phyloP scores from a whole-genome alignment of 441 rosid species.

The Populus hybrid region DNA sequence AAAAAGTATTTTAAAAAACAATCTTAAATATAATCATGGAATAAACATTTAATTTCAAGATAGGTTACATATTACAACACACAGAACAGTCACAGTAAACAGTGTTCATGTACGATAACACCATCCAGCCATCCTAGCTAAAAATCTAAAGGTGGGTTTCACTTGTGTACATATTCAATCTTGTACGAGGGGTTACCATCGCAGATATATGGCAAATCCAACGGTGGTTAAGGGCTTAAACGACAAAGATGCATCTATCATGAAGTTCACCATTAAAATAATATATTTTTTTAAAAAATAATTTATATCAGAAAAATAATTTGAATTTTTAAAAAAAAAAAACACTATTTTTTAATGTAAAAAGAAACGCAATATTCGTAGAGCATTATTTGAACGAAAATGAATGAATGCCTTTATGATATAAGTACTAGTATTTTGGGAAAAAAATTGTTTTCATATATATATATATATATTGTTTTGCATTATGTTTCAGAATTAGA shows the following conservation, averaged over 20 bases:
- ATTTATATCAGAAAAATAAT: no score
- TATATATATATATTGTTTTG: no score
- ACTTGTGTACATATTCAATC: not conserved
- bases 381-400: not conserved
- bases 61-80: conserved; percentile 12
- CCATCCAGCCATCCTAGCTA: conserved; percentile 27
- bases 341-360: no score
- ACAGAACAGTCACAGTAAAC: conserved; percentile 7
- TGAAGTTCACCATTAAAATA: not conserved
- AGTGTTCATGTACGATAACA: conserved; percentile 29
- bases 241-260: not conserved
- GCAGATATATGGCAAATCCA: conserved; percentile 12
- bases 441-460: not conserved
- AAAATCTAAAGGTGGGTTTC: conserved; percentile 24
- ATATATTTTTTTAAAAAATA: no score
- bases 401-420: not conserved
- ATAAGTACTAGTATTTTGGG: not conserved
- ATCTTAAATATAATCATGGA: no score
- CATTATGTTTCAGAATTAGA: no score
- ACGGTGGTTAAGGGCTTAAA: conserved; percentile 27
- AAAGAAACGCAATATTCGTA: not conserved
- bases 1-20: no score
- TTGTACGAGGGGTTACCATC: conserved; percentile 32
- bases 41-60: conserved; percentile 4
- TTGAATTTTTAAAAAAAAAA: no score